Evolutionary conservation across 768 basidiomycete genomes (phyloP), one percentile per base, ranked within the genome.

Genomic region (Russula ochroleuca): DNA sequence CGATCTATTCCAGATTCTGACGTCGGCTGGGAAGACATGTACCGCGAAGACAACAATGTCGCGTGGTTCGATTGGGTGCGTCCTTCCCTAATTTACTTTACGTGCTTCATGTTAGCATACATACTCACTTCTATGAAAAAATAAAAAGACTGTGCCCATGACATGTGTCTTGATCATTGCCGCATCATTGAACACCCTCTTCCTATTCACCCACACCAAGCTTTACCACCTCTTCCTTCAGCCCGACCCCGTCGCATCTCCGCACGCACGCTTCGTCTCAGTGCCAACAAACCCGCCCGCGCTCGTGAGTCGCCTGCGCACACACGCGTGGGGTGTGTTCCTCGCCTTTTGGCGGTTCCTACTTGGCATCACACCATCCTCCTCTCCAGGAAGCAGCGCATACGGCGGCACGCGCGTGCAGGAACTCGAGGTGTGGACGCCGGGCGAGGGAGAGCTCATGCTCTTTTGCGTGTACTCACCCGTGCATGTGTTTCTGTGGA

Each of bases 1-100:
- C 78, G 83, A 23, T 73, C 76, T 7, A 77, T 85, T 2, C 81
- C 82, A 7, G 84, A 88, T 63, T 83, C 86, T 10, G 88, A 92
- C 65, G 69, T 86, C 21, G 86, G 85, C 3, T 92, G 89, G 89
- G 88, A 91, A 69, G 85, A 88, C 71, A 83, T 91, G 76, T 86
- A 88, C 64, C 80, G 80, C 61, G 87, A 87, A 70, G 83, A 80
- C 57, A 83, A 80, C 69, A 81, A 81, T 28, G 76, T 78, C 21
- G 78, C 84, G 4, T 90, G 89, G 89, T 86, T 90, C 63, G 86
- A 90, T 74, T 93, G 91, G 91, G 91, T 90, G 59, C 67, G 72
- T 70, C n/a, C 33, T 49, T 50, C 47, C 54, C 33, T 28, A 53
- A 21, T 61, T 47, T 54, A 3, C 28, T 15, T 33, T 15, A n/a